Evolutionary conservation across 1,284 basidiomycete genomes (phyloP).

Genomic region (Ganoderma lingzhi): DNA sequence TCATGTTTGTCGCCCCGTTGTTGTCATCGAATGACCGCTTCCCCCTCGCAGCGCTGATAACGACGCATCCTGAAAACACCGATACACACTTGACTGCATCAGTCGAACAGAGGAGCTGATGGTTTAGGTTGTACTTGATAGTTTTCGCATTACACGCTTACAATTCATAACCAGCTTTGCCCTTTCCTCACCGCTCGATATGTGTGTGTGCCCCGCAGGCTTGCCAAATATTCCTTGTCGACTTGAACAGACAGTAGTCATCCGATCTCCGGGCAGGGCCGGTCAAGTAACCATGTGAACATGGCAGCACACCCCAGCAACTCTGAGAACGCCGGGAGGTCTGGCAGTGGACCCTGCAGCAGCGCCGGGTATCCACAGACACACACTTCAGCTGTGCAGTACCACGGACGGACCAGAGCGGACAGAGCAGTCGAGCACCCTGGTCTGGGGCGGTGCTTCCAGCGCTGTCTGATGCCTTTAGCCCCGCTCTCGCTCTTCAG

Average conservation of each 20-base stretch:
- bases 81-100: constrained; percentile 11
- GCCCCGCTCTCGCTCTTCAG: not conserved
- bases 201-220: not conserved
- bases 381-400: constrained; percentile 4
- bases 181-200: not conserved
- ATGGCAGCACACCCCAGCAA: not conserved
- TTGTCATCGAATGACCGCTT: constrained; percentile 18
- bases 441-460: constrained; percentile 4
- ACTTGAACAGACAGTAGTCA: not conserved
- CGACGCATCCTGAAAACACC: constrained; percentile 4
- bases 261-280: not conserved
- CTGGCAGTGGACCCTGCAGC: not conserved
- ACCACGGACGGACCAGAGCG: not conserved
- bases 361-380: not conserved
- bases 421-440: constrained; percentile 8
- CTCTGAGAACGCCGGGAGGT: not conserved
- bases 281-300: not conserved
- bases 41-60: constrained; percentile 20
- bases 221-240: not conserved
- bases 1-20: constrained; percentile 8
- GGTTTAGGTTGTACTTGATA: not conserved
- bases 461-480: constrained; percentile 5
- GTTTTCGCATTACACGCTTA: not conserved
- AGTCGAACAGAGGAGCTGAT: constrained; percentile 9
- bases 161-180: not conserved